phyloP scores from a whole-genome alignment of 169 alveolate genomes.

The Plasmodium gaboni region DNA sequence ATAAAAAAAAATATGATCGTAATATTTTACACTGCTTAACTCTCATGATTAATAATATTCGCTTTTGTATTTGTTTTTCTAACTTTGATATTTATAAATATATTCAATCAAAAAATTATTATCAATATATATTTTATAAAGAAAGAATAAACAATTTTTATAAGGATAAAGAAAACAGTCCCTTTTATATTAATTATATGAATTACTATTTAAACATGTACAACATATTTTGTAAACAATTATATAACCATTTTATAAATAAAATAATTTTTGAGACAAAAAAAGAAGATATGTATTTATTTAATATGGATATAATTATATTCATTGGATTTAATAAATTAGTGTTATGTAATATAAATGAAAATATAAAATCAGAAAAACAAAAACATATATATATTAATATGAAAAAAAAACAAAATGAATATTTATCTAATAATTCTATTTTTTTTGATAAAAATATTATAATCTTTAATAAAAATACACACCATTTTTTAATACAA shows the following conservation, averaged over 20 bases:
- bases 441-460: constrained; percentile 15
- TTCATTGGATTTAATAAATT: constrained; percentile 16
- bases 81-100: not conserved
- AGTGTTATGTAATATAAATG: constrained; percentile 5
- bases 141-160: not conserved
- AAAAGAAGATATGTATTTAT: constrained; percentile 25
- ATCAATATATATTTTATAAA: constrained; percentile 8
- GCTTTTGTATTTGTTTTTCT: constrained; percentile 28
- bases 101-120: constrained; percentile 5
- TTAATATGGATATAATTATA: constrained; percentile 20
- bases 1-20: not conserved
- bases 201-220: not conserved
- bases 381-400: too few species aligned
- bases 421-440: constrained; percentile 12
- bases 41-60: constrained; percentile 15
- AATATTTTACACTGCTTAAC: constrained; percentile 13
- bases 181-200: not conserved
- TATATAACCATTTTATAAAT: constrained; percentile 22
- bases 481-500: constrained; percentile 9
- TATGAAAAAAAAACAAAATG: not conserved
- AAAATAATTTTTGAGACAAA: constrained; percentile 31
- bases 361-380: too few species aligned
- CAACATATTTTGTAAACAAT: constrained; percentile 9
- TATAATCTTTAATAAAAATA: constrained; percentile 20
- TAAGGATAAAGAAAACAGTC: not conserved